These are phyloP conservation scores for Taiozyma sp. DNA, from an alignment of 1,139 yeast species.

Conservation along the genomic window DNA sequence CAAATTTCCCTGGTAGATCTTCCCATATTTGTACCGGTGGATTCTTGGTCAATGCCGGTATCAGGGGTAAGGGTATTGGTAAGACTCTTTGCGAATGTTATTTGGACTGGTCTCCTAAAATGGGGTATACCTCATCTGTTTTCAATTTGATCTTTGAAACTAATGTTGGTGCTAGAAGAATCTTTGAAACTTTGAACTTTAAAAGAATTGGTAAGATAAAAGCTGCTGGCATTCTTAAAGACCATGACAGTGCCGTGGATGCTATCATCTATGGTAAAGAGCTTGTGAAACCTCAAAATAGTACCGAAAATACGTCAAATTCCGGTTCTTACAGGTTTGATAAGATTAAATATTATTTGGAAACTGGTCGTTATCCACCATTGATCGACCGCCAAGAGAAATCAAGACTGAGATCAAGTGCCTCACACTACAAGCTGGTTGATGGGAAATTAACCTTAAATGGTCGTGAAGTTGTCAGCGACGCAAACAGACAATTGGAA, in stretches of 20 bases:
- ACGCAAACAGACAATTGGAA: slow-evolving; percentile 65
- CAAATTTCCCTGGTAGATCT: slow-evolving; percentile 89
- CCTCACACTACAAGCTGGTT: slow-evolving; percentile 67
- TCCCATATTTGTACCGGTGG: slow-evolving; percentile 92
- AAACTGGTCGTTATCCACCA: slow-evolving; percentile 83
- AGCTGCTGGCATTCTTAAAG: slow-evolving; percentile 82
- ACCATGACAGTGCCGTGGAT: slow-evolving; percentile 78
- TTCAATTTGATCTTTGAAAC: slow-evolving; percentile 88
- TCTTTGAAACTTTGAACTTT: slow-evolving; percentile 78
- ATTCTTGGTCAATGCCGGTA: slow-evolving; percentile 86
- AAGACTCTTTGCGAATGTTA: slow-evolving; percentile 76
- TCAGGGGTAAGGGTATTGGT: slow-evolving; percentile 92
- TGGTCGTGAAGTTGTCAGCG: slow-evolving; percentile 78
- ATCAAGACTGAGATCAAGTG: slow-evolving; percentile 74
- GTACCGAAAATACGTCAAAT: slow-evolving; percentile 7
- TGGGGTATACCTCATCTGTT: slow-evolving; percentile 80
- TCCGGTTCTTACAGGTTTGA: slow-evolving; percentile 47
- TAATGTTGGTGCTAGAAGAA: slow-evolving; percentile 72
- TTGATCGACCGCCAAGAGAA: slow-evolving; percentile 79
- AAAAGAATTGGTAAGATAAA: slow-evolving; percentile 72
- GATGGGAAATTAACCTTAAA: slow-evolving; percentile 72
- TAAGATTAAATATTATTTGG: slow-evolving; percentile 69
- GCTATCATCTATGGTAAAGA: slow-evolving; percentile 67
- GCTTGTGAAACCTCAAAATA: slow-evolving; percentile 26
- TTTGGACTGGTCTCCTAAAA: slow-evolving; percentile 83